Percentiles rank a stretch among this genome's conserved stretches.
Evolutionary conservation across 2,329 filamentous ascomycete species (phyloP).

Genomic region (Ophiostoma sp.): DNA sequence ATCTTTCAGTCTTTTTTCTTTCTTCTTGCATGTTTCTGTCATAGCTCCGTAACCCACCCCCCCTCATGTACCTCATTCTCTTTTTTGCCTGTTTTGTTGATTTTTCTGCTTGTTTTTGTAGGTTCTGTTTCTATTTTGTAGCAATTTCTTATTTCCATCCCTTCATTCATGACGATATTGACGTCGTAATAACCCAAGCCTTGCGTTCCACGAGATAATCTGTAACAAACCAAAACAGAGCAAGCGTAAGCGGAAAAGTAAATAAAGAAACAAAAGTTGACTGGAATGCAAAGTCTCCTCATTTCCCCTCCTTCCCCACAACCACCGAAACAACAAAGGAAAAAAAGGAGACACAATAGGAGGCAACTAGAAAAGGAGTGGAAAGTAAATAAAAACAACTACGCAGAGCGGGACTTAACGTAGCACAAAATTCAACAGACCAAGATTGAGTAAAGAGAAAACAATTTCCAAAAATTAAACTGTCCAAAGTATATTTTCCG

Average conservation of each 20-base stretch:
- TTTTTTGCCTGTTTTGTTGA: background rate
- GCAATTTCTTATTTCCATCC: background rate
- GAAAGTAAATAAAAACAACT: background rate
- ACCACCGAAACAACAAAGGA: background rate
- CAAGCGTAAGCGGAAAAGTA: background rate
- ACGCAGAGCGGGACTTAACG: background rate
- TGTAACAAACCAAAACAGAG: background rate
- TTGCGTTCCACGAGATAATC: background rate
- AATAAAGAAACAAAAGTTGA: background rate
- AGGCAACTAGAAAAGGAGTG: background rate
- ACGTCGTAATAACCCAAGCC: background rate
- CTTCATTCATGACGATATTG: conserved; percentile 5
- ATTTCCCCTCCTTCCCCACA: background rate
- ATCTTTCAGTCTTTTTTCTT: background rate
- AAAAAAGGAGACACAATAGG: background rate
- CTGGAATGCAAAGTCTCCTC: conserved; percentile 17
- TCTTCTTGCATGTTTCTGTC: background rate
- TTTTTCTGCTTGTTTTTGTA: background rate
- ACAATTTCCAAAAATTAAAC: background rate
- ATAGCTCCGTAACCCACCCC: background rate
- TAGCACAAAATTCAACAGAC: background rate
- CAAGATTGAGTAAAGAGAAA: background rate
- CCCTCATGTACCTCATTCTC: background rate
- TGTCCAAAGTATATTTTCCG: conserved; percentile 7
- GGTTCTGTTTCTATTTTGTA: background rate